Evolutionary conservation across 164 flowering plant species (phyloP), one percentile per base, ranked within the genome.

Genomic region (Cinnamomum chago): DNA sequence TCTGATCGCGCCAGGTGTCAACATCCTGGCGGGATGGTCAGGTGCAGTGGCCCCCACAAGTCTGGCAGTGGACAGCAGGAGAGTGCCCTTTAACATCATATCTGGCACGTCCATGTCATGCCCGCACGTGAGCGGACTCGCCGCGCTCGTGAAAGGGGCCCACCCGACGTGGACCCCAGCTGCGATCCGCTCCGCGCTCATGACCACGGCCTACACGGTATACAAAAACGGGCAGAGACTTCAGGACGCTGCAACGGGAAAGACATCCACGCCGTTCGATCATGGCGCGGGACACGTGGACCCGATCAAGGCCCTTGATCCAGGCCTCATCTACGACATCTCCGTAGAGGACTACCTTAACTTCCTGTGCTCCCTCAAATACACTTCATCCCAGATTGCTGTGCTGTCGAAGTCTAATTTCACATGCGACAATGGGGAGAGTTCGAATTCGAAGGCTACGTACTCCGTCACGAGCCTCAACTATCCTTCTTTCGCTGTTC

Each of bases 81-180:
- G 82, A 0, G 92, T 89, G 15, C 76, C 52, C 52, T 93, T 88
- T 84, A 92, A 89, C 84, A 89, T 92, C 30, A 81, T 93, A 18
- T 93, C 97, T 0, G 98, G 98, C 1, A 93, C 98, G 50, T 93
- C 98, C 7, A 93, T 93, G 98, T 85, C 98, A 17, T 90, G 97
- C 78, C 98, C 98, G 4, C 98, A 93, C 52, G 81, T 88, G 30
- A 85, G 92, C 68, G 98, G 98, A 5, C 71, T 93, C 55, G 97
- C 97, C 0, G 93, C 90, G 5, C 80, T 93, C 1, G 58, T 91
- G 71, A 89, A 87, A 70, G 90, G 86, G 7, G 91, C 88, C 14
- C 95, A 90, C 78, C 93, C 88, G 0, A 90, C 87, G 0, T 93
- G 98, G 98, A 90, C 95, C 81, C 92, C 97, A 0, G 91, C 97